A percentile compares a stretch with the other conserved stretches of the same genome.
These are phyloP conservation scores for Solanum sejunctum DNA, from an alignment of 257 asterid genomes.

Conservation along the genomic window DNA sequence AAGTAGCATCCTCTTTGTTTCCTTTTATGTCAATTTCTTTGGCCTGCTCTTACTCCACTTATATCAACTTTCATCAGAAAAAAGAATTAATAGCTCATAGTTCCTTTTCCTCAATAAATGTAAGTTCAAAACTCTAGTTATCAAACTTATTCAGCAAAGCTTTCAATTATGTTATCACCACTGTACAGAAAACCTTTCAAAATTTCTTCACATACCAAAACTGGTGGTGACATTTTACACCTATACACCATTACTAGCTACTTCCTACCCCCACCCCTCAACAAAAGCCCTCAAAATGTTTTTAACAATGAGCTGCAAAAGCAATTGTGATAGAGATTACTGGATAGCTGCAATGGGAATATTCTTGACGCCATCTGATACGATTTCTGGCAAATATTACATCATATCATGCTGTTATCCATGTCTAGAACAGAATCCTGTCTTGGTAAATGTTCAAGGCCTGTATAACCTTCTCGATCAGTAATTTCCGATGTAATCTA, in stretches of 20 bases:
- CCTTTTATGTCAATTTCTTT: neutral
- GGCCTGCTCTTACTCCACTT: neutral
- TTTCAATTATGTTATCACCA: too few species aligned
- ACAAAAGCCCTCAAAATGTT: neutral
- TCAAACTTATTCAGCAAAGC: neutral
- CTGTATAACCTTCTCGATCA: constrained; percentile 71
- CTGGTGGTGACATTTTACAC: neutral
- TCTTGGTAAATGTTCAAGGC: constrained; percentile 76
- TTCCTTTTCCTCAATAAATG: neutral
- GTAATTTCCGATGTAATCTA: constrained; percentile 65
- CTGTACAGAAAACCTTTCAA: neutral
- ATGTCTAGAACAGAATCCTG: constrained; percentile 43
- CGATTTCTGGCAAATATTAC: neutral
- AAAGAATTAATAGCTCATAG: neutral
- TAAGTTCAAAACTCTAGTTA: neutral
- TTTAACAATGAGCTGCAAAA: neutral
- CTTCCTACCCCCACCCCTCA: neutral
- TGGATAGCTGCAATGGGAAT: neutral
- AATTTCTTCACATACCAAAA: neutral
- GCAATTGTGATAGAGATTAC: neutral
- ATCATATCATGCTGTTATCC: neutral
- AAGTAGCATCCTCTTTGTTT: neutral
- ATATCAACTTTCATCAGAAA: neutral
- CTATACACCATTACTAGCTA: neutral
- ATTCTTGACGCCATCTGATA: neutral